Evolutionary conservation across 179 eudicot species (phyloP), one percentile per base, ranked within the genome.

Genomic region (Spinacia oleracea): DNA sequence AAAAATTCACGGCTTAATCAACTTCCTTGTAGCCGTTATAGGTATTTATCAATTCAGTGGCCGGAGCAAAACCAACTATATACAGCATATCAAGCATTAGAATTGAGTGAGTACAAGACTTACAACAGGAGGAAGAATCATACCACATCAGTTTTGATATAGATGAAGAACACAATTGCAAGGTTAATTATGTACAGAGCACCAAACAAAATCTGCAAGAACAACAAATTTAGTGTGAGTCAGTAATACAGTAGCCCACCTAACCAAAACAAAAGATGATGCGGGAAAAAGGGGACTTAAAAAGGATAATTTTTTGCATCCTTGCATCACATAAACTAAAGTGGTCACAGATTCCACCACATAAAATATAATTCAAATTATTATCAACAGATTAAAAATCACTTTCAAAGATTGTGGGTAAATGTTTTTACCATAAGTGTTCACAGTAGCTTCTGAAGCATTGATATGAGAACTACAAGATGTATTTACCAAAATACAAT

Each of bases 111-210:
- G 8, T 15, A 12, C 15, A 1, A 48, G 18, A 1, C 53, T 1
- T 5, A 75, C 21, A 6, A 74, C 58, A 63, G 53, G 16, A 53
- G 60, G 23, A 34, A 74, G 51, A 51, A 78, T 51, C 88, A 69
- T 90, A 95, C 98, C 96, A 89, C 88, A 65, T 91, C 89, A 29
- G 98, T 89, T 90, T 93, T 93, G 87, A 91, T 72, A 76, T 95
- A 95, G 79, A 95, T 90, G 81, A 90, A 85, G 18, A 93, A 78
- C 65, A 93, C 84, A 67, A 91, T 87, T 62, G 89, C 98, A 35
- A 93, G 96, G 85, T 95, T 93, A 82, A 91, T 80, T 77, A 95
- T 84, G 87, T 95, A 95, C 70, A 95, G 86, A 43, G 85, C 14
- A 31, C 92, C 98, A 83, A 95, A 95, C 35, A 95, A 79, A 83